Evolutionary conservation across 257 asterid genomes (phyloP).

Genomic region (Striga asiatica): DNA sequence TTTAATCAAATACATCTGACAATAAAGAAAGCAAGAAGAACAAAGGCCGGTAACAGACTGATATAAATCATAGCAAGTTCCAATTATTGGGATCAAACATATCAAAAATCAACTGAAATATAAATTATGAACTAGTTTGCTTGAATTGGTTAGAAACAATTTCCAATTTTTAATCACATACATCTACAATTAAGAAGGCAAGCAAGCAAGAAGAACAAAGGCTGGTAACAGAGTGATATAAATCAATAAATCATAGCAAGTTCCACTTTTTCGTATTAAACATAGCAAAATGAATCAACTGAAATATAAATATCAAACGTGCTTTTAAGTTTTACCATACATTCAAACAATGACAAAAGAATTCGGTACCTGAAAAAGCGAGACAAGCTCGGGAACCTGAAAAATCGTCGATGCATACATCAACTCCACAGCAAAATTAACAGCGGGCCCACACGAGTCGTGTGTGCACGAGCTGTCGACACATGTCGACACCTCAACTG

Average conservation of each 20-base stretch:
- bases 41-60: too few relatives aligned
- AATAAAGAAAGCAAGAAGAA: too few relatives aligned
- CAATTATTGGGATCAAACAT: too few relatives aligned
- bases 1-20: too few relatives aligned
- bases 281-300: too few relatives aligned
- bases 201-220: neutral
- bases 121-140: neutral
- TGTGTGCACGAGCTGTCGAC: constrained; percentile 43
- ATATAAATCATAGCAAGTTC: too few relatives aligned
- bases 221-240: neutral
- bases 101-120: too few relatives aligned
- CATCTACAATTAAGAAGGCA: neutral
- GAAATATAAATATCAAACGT: neutral
- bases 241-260: too few relatives aligned
- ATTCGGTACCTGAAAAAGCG: constrained; percentile 45
- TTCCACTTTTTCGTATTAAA: too few relatives aligned
- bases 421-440: constrained; percentile 47
- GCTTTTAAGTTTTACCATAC: neutral
- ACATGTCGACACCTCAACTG: constrained; percentile 52
- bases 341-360: neutral
- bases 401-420: constrained; percentile 56
- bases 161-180: neutral
- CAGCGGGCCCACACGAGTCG: constrained; percentile 55
- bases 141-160: neutral
- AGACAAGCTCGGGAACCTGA: constrained; percentile 53